Conservation (phyloP, 805 yeast genomes). For the Metschnikowia gruessii region DNA sequence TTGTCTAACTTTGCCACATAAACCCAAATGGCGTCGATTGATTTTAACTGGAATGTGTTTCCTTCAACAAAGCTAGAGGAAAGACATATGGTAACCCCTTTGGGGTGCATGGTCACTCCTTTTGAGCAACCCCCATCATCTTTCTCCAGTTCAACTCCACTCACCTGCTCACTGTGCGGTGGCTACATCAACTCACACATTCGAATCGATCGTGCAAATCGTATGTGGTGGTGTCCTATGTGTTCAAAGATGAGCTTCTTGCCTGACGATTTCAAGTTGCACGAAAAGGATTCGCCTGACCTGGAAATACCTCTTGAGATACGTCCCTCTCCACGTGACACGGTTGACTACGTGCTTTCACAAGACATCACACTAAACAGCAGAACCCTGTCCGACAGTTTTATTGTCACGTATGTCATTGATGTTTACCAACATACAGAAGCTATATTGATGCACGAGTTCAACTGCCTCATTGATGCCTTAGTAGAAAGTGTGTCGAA, state of each 20-base stretch:
- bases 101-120: constrained; percentile 39
- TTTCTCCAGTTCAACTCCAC: constrained; percentile 15
- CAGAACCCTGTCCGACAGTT: constrained; percentile 7
- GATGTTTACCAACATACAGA: constrained; percentile 33
- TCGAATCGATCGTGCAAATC: constrained; percentile 29
- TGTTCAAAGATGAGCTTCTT: constrained; percentile 27
- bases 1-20: not conserved
- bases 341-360: constrained; percentile 34
- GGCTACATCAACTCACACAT: constrained; percentile 28
- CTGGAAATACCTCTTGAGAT: constrained; percentile 30
- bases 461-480: constrained; percentile 16
- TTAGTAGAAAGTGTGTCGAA: constrained; percentile 14
- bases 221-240: constrained; percentile 41
- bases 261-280: constrained; percentile 21
- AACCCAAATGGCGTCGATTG: constrained; percentile 29
- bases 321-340: constrained; percentile 22
- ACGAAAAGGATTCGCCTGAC: constrained; percentile 16
- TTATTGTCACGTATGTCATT: constrained; percentile 25
- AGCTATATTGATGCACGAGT: constrained; percentile 14
- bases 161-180: constrained; percentile 29
- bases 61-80: constrained; percentile 40
- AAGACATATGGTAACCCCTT: constrained; percentile 30
- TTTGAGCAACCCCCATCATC: constrained; percentile 10
- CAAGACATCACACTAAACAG: constrained; percentile 21
- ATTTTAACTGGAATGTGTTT: constrained; percentile 69